Conservation (phyloP, 331 rosid genomes). For the Saraca asoca region DNA sequence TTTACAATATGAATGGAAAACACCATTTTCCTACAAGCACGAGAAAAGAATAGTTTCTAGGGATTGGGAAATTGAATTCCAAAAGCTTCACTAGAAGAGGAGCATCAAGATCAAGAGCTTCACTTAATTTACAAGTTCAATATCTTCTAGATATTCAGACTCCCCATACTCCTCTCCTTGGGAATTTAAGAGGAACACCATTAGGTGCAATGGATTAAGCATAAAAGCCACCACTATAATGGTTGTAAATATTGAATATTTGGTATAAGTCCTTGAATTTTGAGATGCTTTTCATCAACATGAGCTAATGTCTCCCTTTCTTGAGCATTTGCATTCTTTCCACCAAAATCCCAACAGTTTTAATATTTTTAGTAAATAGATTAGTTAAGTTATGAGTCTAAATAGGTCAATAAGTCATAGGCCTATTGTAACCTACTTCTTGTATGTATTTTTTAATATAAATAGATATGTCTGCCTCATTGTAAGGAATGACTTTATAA, state of each 20-base stretch:
- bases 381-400: too few species aligned
- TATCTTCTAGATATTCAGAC: constrained; percentile 53
- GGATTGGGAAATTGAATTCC: constrained; percentile 55
- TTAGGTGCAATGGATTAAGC: constrained; percentile 69
- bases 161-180: constrained; percentile 73
- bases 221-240: constrained; percentile 70
- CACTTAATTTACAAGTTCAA: constrained; percentile 40
- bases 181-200: constrained; percentile 72
- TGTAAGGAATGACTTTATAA: too few species aligned
- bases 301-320: constrained; percentile 57
- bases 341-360: constrained; percentile 41
- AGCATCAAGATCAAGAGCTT: constrained; percentile 69
- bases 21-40: constrained; percentile 75
- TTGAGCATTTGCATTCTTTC: constrained; percentile 74
- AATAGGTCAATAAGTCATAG: too few species aligned
- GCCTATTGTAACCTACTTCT: too few species aligned
- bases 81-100: constrained; percentile 53
- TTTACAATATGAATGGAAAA: constrained; percentile 65
- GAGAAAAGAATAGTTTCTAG: constrained; percentile 50
- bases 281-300: too few species aligned
- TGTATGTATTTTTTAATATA: too few species aligned
- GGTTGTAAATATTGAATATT: constrained; percentile 62
- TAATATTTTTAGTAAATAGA: constrained; percentile 29
- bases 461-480: too few species aligned
- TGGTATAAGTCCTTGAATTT: constrained; percentile 74